Percentiles rank a stretch among this genome's conserved stretches.
Conservation (phyloP, 75 land plant genomes). For the Isoetes taiwanensis region DNA sequence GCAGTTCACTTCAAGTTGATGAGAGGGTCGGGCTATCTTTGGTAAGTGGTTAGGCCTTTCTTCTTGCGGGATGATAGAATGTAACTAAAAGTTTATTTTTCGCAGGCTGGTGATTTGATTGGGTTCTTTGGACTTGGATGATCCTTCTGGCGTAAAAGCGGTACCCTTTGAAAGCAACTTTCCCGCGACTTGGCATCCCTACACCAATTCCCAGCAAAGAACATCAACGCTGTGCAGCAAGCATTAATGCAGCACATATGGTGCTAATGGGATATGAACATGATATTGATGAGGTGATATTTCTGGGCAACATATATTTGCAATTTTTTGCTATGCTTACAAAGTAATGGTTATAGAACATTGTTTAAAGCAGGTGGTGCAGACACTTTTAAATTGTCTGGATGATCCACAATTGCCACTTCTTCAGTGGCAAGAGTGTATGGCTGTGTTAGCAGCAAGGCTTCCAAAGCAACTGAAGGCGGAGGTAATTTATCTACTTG, state of each 20-base stretch:
- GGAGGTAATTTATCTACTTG: conserved; percentile 13
- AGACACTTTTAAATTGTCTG: conserved; percentile 64
- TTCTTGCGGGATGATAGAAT: background rate
- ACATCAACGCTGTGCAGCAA: conserved; percentile 88
- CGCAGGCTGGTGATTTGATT: conserved; percentile 88
- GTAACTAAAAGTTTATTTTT: background rate
- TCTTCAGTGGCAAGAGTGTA: conserved; percentile 98
- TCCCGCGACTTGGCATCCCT: conserved; percentile 76
- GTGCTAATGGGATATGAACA: conserved; percentile 95
- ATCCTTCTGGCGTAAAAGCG: conserved; percentile 97
- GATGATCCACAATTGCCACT: conserved; percentile 94
- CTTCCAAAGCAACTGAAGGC: conserved; percentile 69
- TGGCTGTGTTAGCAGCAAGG: conserved; percentile 77
- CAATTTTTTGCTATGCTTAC: too few species aligned
- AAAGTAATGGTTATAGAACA: too few species aligned
- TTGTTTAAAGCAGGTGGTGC: conserved; percentile 72
- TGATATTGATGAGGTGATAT: conserved; percentile 63
- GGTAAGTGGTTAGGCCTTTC: conserved; percentile 51
- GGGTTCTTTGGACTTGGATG: conserved; percentile 90
- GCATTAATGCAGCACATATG: conserved; percentile 68
- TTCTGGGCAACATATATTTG: background rate
- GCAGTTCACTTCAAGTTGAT: conserved; percentile 59
- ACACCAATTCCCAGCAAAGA: conserved; percentile 92
- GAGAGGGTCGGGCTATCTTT: conserved; percentile 96
- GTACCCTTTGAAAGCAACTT: conserved; percentile 78